Conservation (phyloP, 177 flowering plant species). For the Tripterygium wilfordii region DNA sequence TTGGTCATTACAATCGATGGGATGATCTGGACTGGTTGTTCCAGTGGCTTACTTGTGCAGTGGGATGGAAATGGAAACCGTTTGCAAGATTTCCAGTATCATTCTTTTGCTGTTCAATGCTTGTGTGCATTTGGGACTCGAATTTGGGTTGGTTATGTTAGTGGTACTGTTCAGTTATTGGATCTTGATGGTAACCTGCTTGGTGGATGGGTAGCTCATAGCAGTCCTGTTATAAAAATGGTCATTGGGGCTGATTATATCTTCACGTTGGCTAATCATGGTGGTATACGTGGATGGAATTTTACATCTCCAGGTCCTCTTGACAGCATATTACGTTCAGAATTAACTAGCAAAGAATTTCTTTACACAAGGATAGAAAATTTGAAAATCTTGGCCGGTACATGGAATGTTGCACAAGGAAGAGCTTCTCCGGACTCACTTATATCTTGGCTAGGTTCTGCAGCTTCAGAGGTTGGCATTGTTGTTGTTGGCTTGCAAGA, state of each 20-base stretch:
- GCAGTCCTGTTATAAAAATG: slow-evolving; percentile 62
- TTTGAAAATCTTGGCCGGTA: slow-evolving; percentile 62
- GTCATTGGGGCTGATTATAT: slow-evolving; percentile 60
- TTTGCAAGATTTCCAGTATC: slow-evolving; percentile 64
- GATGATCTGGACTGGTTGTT: slow-evolving; percentile 82
- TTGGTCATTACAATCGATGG: slow-evolving; percentile 61
- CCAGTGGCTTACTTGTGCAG: slow-evolving; percentile 75
- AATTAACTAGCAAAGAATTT: slow-evolving; percentile 56
- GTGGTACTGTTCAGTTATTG: slow-evolving; percentile 70
- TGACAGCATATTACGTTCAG: slow-evolving; percentile 61
- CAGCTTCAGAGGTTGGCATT: slow-evolving; percentile 66
- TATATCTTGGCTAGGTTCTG: slow-evolving; percentile 76
- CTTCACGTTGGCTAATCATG: slow-evolving; percentile 83
- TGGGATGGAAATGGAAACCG: slow-evolving; percentile 95
- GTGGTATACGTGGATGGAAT: slow-evolving; percentile 96
- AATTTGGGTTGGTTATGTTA: slow-evolving; percentile 84
- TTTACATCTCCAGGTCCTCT: slow-evolving; percentile 73
- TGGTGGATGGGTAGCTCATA: slow-evolving; percentile 86
- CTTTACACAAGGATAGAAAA: slow-evolving; percentile 57
- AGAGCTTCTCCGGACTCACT: slow-evolving; percentile 76
- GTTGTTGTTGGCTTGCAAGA: slow-evolving; percentile 94
- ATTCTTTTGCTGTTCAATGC: slow-evolving; percentile 63
- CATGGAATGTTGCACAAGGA: slow-evolving; percentile 99
- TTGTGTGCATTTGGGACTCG: slow-evolving; percentile 69
- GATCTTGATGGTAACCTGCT: slow-evolving; percentile 74